Evolutionary conservation across 352 stramenopile genomes (phyloP), one percentile per base, ranked within the genome.

Genomic region (Pythium aquatile): DNA sequence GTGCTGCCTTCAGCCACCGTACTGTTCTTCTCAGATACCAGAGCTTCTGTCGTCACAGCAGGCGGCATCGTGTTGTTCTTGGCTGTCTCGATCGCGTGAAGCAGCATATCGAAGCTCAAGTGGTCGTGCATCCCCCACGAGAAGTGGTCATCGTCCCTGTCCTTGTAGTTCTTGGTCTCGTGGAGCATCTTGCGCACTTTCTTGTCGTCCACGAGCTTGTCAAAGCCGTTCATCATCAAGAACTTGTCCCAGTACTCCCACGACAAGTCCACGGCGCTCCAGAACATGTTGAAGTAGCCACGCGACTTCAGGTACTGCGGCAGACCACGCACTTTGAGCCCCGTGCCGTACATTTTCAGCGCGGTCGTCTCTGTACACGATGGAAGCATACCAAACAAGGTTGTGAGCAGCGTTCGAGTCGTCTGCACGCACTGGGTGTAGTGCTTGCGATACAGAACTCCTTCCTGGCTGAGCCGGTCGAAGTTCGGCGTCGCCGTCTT

Each of bases 161-260:
- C 86, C 63, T 82, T 78, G 65, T 88, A 81, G 9, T 78, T 64
- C 14, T 69, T 76, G 8, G 68, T 69, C 17, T 89, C 79, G 26
- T 87, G 82, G 33, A 91, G 68, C 76, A 89, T 83, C 56, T 81
- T 78, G 37, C 78, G 78, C 24, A 91, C 67, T 60, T 87, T 86
- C 29, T 72, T 77, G 62, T 87, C 78, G 37, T 87, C 80, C 10
- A 90, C 77, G 32, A 89, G 70, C 66, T 85, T 86, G 56, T 91
- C 80, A 42, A 91, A 91, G 20, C 77, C 78, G 60, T 91, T 87
- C 6, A 72, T 72, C 10, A 74, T 48, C 26, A 90, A 53, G 16
- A 91, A 90, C 52, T 84, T 79, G 55, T 90, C 76, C 80, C 81
- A 88, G 58, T 87, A 81, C 55, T 90, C 83, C 75, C 78, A 87